Percentiles rank a stretch among this genome's conserved stretches.
Evolutionary conservation across 108 stramenopile genomes (phyloP).

Genomic region (Conticribra weissflogii): DNA sequence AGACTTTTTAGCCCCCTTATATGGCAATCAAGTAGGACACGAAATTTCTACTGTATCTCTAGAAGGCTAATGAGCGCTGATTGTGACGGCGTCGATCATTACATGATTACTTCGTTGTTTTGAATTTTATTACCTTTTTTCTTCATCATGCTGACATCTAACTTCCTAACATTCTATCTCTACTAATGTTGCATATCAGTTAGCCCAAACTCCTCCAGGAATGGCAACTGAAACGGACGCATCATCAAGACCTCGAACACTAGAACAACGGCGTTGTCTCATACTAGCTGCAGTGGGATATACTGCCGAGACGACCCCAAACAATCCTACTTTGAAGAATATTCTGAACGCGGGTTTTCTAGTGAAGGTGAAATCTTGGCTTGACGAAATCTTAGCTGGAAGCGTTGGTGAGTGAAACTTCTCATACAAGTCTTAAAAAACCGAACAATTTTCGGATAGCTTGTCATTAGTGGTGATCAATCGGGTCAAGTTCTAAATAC

Average conservation of each 20-base stretch:
- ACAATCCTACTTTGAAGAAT: constrained; percentile 48
- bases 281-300: constrained; percentile 63
- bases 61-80: too few species aligned
- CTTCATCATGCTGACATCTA: too few species aligned
- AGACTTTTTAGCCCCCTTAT: neutral
- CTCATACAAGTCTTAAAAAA: too few species aligned
- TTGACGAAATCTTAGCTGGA: constrained; percentile 76
- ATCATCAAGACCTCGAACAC: constrained; percentile 28
- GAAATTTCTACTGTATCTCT: too few species aligned
- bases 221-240: constrained; percentile 11
- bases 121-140: too few species aligned
- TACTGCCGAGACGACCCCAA: constrained; percentile 46
- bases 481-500: too few species aligned
- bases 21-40: neutral
- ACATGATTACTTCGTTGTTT: too few species aligned
- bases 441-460: too few species aligned
- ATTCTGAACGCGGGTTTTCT: constrained; percentile 72
- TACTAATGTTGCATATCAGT: constrained; percentile 24
- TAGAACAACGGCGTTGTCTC: constrained; percentile 67
- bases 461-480: too few species aligned
- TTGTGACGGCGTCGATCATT: too few species aligned
- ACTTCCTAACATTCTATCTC: neutral
- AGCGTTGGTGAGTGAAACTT: constrained; percentile 70
- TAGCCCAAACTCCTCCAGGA: constrained; percentile 28
- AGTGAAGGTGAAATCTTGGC: constrained; percentile 66